phyloP scores from a whole-genome alignment of 108 stramenopile genomes.

The Cyclotella choctawhatcheeana region DNA sequence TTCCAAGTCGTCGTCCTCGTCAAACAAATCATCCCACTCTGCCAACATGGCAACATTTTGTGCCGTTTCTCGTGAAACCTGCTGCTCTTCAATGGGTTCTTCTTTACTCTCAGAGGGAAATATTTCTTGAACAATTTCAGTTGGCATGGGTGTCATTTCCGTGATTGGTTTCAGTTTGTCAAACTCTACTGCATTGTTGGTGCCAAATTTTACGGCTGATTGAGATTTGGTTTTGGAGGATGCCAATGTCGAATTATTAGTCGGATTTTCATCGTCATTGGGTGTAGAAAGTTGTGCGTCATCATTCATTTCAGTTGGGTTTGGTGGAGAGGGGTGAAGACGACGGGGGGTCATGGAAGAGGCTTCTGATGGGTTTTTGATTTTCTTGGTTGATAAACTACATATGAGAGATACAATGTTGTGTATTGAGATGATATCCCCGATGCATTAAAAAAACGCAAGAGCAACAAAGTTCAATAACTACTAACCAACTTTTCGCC shows the following conservation, averaged over 20 bases:
- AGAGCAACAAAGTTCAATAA: neutral
- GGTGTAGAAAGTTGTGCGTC: constrained; percentile 19
- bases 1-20: constrained; percentile 21
- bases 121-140: constrained; percentile 23
- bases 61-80: constrained; percentile 29
- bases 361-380: neutral
- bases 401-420: neutral
- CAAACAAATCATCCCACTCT: constrained; percentile 53
- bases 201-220: constrained; percentile 51
- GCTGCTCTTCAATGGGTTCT: constrained; percentile 20
- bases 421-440: constrained; percentile 1
- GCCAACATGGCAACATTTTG: constrained; percentile 44
- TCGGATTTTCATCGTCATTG: constrained; percentile 15
- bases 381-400: constrained; percentile 51
- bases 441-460: no score
- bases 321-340: constrained; percentile 16
- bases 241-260: neutral
- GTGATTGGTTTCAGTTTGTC: constrained; percentile 40
- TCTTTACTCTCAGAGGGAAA: constrained; percentile 35
- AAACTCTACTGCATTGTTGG: constrained; percentile 48
- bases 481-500: constrained; percentile 45
- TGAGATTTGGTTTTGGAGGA: constrained; percentile 9
- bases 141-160: constrained; percentile 47
- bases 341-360: constrained; percentile 48
- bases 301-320: constrained; percentile 5